Percentiles rank a stretch among this genome's conserved stretches.
phyloP scores from a whole-genome alignment of 2,329 filamentous ascomycete genomes.

The Penicillium sp. region DNA sequence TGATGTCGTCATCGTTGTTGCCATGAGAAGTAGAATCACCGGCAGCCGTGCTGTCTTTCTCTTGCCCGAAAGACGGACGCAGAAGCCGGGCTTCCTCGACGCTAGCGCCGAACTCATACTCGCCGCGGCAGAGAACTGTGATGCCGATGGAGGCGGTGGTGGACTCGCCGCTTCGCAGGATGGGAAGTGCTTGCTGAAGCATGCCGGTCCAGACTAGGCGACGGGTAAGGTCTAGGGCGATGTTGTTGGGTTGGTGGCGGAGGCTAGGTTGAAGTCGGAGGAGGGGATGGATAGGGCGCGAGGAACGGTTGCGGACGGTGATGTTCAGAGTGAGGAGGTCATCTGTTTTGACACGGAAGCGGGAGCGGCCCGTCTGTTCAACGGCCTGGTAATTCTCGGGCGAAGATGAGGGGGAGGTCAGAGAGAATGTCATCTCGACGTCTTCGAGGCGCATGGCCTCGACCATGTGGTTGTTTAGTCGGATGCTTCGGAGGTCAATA shows the following conservation, averaged over 20 bases:
- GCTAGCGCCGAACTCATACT: constrained; percentile 75
- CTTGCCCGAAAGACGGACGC: constrained; percentile 16
- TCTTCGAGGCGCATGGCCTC: constrained; percentile 79
- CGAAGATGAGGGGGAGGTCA: constrained; percentile 36
- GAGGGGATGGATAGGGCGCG: constrained; percentile 64
- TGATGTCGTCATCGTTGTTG: constrained; percentile 32
- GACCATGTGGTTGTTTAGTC: constrained; percentile 73
- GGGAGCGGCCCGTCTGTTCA: constrained; percentile 43
- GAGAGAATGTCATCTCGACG: constrained; percentile 58
- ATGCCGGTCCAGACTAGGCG: constrained; percentile 82
- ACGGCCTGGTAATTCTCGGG: constrained; percentile 23
- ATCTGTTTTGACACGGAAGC: constrained; percentile 53
- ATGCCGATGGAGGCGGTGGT: constrained; percentile 64
- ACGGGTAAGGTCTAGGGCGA: constrained; percentile 75
- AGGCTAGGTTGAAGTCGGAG: constrained; percentile 74
- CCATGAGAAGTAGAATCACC: constrained; percentile 10
- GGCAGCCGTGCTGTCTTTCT: constrained; percentile 13
- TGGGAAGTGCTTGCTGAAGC: constrained; percentile 68
- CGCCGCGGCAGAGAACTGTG: constrained; percentile 71
- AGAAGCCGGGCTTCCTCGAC: constrained; percentile 71
- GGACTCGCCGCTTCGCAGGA: constrained; percentile 57
- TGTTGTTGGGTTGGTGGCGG: constrained; percentile 65
- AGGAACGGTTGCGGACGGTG: constrained; percentile 70
- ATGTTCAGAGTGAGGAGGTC: constrained; percentile 67
- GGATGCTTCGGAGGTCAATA: constrained; percentile 72